Base-by-base conservation (phyloP, 345 rosid species). In the Microcos paniculata region DNA sequence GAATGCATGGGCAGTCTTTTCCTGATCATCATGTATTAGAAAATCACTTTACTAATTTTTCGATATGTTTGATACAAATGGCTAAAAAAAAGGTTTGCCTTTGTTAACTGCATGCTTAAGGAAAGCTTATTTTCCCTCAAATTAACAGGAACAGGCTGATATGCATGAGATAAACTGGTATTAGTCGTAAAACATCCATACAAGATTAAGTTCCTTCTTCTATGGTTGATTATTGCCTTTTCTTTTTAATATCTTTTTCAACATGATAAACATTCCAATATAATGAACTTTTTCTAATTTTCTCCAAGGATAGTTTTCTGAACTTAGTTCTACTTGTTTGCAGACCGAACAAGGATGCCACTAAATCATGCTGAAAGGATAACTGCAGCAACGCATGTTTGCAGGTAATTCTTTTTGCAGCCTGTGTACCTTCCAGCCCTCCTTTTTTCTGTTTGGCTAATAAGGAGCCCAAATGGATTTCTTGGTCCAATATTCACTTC, bases 361-460 rank as follows among this genome's bases (percentile, higher is more conserved):
- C 82, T 95, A 73, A 93, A 93, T 81, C 93, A 89, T 43, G 92
- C 97, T n/a, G 99, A 91, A 79, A 65, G 67, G 83, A 89, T 95
- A 76, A 84, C 89, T 71, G 76, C 89, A 57, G 78, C 84, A 59
- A 91, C 98, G 68, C 83, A 89, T 83, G 78, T 87, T 71, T 95
- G 99, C 98, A 82, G 90, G 99, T 95, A 87, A 82, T 74, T 51
- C 49, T 43, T 15, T 61, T 26, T 1, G 33, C 13, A 40, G 46
- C 48, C 43, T 23, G 9, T 23, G 9, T 55, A 23, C 23, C 30
- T 55, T 9, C 59, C 28, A 55, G 4, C 12, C 28, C 14, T 10
- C 30, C 6, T 40, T 1, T 55, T 55, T 19, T 26, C 33, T 12
- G 19, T 1, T 18, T 6, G 62, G 63, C 62, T 49, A 49, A 15